Base-by-base conservation (phyloP, 2,329 filamentous ascomycete genomes). In the Alternaria conjuncta region DNA sequence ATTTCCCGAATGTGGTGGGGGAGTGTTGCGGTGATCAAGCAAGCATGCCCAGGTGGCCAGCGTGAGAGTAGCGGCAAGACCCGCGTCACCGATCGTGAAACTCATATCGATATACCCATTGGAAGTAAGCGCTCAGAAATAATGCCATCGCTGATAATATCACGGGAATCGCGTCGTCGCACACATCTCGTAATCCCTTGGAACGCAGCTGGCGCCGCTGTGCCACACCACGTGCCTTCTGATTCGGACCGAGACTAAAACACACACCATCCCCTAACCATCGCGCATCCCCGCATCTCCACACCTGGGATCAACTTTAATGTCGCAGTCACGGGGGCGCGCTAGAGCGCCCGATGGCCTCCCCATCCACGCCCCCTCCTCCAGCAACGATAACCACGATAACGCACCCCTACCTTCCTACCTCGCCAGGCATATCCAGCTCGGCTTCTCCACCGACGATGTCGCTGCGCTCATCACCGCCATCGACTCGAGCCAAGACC, bases 401-500 rank as follows among this genome's bases (percentile, higher is more conserved):
- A 36, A 36, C 23, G 15, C 57, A 10, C 57, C 57, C 4, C 60
- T 75, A 2, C 74, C 75, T 6, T n/a, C 58, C 4, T 77, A 72
- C 55, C 66, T 76, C 5, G 45, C 66, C 0, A 66, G 64, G 2
- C 72, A 78, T 23, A 6, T 73, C 11, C 55, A 71, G 2, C 55
- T 78, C 7, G 74, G 72, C 30, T 78, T 74, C 57, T 67, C 71
- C 30, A 30, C 64, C 1, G 70, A 74, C 30, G 76, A 79, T 47
- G 51, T 78, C 4, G 57, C 69, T 8, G 72, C 75, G 3, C 62
- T 78, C 5, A 62, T 79, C 43, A 60, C 46, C 45, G 69, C 74
- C 1, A 78, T 78, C 10, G 73, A 77, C 15, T 67, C 72, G 0
- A 78, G 75, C 65, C 74, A 79, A 57, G 50, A 30, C 28, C 49